A percentile compares a stretch with the other conserved stretches of the same genome.
These are phyloP conservation scores for Pyrenophora tritici-repentis DNA, from an alignment of 2,329 filamentous ascomycete genomes.

Conservation along the genomic window DNA sequence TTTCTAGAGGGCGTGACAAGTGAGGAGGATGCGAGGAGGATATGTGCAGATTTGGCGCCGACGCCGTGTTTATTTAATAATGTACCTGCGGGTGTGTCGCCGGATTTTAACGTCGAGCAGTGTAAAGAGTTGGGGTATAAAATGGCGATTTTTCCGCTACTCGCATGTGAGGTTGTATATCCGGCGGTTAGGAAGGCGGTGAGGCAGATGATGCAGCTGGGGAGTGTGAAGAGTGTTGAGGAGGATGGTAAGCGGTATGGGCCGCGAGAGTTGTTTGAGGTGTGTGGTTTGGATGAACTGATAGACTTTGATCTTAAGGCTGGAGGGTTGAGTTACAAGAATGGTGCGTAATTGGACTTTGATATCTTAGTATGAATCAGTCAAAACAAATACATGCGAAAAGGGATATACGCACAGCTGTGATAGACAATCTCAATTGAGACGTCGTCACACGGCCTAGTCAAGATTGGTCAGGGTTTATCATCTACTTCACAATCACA, in stretches of 20 bases:
- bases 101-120: conserved; percentile 58
- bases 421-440: too few relatives aligned
- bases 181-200: conserved; percentile 38
- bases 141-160: conserved; percentile 61
- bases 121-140: conserved; percentile 62
- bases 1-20: conserved; percentile 64
- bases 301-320: conserved; percentile 57
- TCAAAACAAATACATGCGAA: too few relatives aligned
- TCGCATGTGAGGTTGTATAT: conserved; percentile 41
- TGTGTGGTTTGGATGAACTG: conserved; percentile 58
- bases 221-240: conserved; percentile 42
- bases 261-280: conserved; percentile 57
- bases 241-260: conserved; percentile 52
- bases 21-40: conserved; percentile 55
- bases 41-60: conserved; percentile 56
- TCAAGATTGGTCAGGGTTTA: too few relatives aligned
- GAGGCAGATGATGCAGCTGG: conserved; percentile 33
- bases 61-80: conserved; percentile 62
- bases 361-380: too few relatives aligned
- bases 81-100: conserved; percentile 62
- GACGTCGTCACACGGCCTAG: too few relatives aligned
- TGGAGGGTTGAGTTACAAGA: conserved; percentile 46
- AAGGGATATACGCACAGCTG: too few relatives aligned
- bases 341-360: conserved; percentile 13
- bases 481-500: too few relatives aligned